Evolutionary conservation across 345 rosid genomes (phyloP).

Genomic region (Arabis hirsuta): DNA sequence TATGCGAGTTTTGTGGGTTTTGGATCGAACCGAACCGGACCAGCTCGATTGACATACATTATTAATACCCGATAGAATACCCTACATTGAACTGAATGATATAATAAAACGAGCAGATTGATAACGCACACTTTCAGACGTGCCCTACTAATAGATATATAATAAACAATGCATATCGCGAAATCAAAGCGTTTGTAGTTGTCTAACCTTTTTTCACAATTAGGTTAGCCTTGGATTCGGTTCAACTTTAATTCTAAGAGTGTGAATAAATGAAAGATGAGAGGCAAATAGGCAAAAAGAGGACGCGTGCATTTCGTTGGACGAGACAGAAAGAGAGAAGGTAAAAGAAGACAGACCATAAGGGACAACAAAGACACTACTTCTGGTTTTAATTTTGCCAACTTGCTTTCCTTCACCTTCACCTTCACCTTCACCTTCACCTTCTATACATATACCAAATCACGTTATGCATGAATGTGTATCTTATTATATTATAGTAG

Average conservation of each 20-base stretch:
- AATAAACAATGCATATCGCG: background rate
- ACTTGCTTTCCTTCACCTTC: conserved; percentile 33
- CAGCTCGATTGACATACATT: too few species aligned
- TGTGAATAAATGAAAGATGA: background rate
- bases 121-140: background rate
- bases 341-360: background rate
- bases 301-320: conserved; percentile 41
- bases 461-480: conserved; percentile 7
- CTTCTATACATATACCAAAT: background rate
- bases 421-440: too few species aligned
- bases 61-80: too few species aligned
- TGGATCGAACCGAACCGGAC: too few species aligned
- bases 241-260: conserved; percentile 5
- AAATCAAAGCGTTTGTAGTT: background rate
- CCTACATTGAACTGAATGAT: too few species aligned
- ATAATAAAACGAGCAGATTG: background rate
- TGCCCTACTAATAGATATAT: too few species aligned
- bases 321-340: conserved; percentile 13
- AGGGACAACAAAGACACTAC: conserved; percentile 31
- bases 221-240: conserved; percentile 32
- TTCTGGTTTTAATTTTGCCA: conserved; percentile 25
- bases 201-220: background rate
- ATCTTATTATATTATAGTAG: too few species aligned
- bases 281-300: conserved; percentile 18
- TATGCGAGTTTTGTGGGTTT: too few species aligned